Base-by-base conservation (phyloP, 75 land plant species). In the Pinus taeda region DNA sequence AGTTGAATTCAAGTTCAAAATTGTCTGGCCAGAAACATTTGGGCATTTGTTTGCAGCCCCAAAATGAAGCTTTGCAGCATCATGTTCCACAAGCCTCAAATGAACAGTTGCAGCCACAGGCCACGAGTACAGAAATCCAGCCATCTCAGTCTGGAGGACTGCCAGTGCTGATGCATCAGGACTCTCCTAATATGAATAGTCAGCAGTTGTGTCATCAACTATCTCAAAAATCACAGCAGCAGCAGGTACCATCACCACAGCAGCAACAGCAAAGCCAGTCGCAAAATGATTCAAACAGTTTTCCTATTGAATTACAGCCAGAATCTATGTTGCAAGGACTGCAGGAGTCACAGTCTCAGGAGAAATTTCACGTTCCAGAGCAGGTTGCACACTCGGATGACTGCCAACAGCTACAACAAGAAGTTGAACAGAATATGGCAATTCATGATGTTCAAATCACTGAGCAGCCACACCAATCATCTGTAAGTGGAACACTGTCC, bases 61-160 rank as follows among this genome's bases (percentile, higher is more conserved):
- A 59, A 53, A 70, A 65, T 73, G 83, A 85, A 55, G n/a, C 56
- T 37, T 45, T 77, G 61, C 77, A 74, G 11, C 57, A 59, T 21
- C 84, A 80, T 72, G 14, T 74, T 53, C 74, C 77, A 61, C 88
- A 90, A 42, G 60, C 73, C 58, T 79, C 79, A 15, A 64, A 79
- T 75, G 42, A 87, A 64, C 81, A 83, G 22, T 57, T 81, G 45
- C 90, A 85, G 61, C 77, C 75, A 63, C 85, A 85, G 21, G 72
- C 71, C 67, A 85, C 76, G 62, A 82, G 79, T 30, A 79, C 20
- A n/a, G 33, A 29, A 18, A 5, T 71, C 18, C n/a, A 30, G 75
- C 85, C 73, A 57, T 77, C 77, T 62, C 76, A 30, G 37, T 69
- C 77, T 42, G 79, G 60, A 59, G 71, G 66, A 42, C 42, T 66